Conservation (phyloP, 495 filamentous ascomycete genomes). For the Penicillium ucsense region DNA sequence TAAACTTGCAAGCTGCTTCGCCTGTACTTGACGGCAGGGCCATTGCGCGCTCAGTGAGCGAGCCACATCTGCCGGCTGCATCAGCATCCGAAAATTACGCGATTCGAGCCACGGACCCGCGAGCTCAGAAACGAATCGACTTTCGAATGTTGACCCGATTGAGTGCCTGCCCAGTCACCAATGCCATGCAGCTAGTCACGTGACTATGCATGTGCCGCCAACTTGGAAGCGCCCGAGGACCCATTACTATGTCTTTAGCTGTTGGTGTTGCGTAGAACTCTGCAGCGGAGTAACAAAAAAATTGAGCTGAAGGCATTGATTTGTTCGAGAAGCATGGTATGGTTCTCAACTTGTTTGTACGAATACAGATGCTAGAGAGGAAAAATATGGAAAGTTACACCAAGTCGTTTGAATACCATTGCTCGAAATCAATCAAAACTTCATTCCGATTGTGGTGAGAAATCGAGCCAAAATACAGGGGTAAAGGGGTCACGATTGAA, state of each 20-base stretch:
- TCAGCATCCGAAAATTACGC: background rate
- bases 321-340: too few relatives aligned
- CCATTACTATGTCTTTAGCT: too few relatives aligned
- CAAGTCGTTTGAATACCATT: too few relatives aligned
- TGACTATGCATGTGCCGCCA: background rate
- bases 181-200: background rate
- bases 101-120: background rate
- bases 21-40: slow-evolving; percentile 58
- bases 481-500: slow-evolving; percentile 5
- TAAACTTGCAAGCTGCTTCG: slow-evolving; percentile 50
- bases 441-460: slow-evolving; percentile 4
- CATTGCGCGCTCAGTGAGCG: slow-evolving; percentile 41
- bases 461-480: slow-evolving; percentile 4
- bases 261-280: too few relatives aligned
- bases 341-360: background rate
- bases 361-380: slow-evolving; percentile 11
- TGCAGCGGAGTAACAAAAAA: too few relatives aligned
- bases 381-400: slow-evolving; percentile 4
- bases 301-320: too few relatives aligned
- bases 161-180: too few relatives aligned
- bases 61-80: slow-evolving; percentile 27
- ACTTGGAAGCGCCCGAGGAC: too few relatives aligned
- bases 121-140: too few relatives aligned
- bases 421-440: slow-evolving; percentile 6
- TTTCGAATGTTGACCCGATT: too few relatives aligned